Evolutionary conservation across 805 yeast genomes (phyloP).

Genomic region (Lachancea meyersii): DNA sequence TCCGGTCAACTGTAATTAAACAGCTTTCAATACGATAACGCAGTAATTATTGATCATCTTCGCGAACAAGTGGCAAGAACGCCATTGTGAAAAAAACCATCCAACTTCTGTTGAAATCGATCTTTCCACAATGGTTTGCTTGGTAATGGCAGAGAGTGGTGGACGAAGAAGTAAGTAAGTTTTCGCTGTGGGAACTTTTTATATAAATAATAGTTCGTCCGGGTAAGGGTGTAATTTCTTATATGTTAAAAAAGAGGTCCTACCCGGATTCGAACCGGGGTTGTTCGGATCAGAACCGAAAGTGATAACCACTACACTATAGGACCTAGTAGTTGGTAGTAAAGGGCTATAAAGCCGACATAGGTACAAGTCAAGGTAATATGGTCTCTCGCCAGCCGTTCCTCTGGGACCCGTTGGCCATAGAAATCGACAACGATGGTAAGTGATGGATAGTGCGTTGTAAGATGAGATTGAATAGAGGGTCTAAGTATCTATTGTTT

Average conservation of each 20-base stretch:
- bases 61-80: slow-evolving; percentile 5
- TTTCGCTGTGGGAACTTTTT: too few species aligned
- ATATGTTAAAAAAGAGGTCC: slow-evolving; percentile 43
- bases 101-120: slow-evolving; percentile 1
- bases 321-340: slow-evolving; percentile 17
- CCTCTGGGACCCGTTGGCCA: too few species aligned
- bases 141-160: neutral
- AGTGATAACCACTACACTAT: slow-evolving; percentile 58
- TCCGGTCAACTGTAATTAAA: slow-evolving; percentile 20
- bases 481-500: too few species aligned
- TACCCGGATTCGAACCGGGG: slow-evolving; percentile 87
- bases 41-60: slow-evolving; percentile 26
- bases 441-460: too few species aligned
- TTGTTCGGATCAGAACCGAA: slow-evolving; percentile 59
- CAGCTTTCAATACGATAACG: slow-evolving; percentile 34
- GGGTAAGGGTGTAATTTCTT: neutral
- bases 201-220: neutral
- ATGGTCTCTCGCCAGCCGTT: too few species aligned
- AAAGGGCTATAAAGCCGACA: neutral
- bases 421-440: too few species aligned
- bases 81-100: neutral
- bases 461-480: too few species aligned
- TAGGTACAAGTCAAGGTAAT: neutral
- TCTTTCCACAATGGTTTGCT: neutral
- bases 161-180: neutral